Base-by-base conservation (phyloP, 345 rosid genomes). In the Gossypium anomalum region DNA sequence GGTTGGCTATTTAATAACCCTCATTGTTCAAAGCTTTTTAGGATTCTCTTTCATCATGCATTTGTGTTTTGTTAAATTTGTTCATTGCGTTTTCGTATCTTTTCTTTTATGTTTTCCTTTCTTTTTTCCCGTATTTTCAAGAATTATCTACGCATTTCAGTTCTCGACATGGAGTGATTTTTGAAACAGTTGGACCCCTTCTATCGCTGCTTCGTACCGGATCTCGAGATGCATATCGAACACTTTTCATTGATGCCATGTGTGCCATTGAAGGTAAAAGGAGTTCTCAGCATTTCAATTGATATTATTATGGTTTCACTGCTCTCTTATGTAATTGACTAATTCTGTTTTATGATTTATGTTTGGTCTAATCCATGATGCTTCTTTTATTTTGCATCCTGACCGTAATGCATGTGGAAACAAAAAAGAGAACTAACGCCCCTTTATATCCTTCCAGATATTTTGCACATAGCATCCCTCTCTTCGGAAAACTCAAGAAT, bases 171-270 rank as follows among this genome's bases (percentile, higher is more conserved):
- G 92, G 89, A 76, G 87, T 89, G 3, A 81, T 92, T 72, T 91
- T 94, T 79, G 98, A 94, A 72, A 87, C 99, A 3, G 82, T 93
- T 81, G 92, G 92, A 74, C 88, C 93, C 27, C 87, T 94, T 72
- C 82, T 94, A 80, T 86, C 93, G 75, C 83, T 94, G 85, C 91
- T 94, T 76, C 95, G 97, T 66, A 83, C 88, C 75, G 89, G 89
- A 82, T 89, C 89, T 60, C 83, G 89, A 75, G 93, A 91, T 80
- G 89, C 93, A 11, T 92, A 88, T 70, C 83, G 96, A 62, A 84
- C 85, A 75, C 85, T 92, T 83, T 92, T 94, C 78, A 75, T 80
- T 70, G 98, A 94, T 77, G 86, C 88, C 27, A 83, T 89, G 93
- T 76, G 76, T 66, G 85, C 85, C 73, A 78, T 87, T 86, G 87